Evolutionary conservation across 345 rosid species (phyloP), one percentile per base, ranked within the genome.

Genomic region (Aegle marmelos): DNA sequence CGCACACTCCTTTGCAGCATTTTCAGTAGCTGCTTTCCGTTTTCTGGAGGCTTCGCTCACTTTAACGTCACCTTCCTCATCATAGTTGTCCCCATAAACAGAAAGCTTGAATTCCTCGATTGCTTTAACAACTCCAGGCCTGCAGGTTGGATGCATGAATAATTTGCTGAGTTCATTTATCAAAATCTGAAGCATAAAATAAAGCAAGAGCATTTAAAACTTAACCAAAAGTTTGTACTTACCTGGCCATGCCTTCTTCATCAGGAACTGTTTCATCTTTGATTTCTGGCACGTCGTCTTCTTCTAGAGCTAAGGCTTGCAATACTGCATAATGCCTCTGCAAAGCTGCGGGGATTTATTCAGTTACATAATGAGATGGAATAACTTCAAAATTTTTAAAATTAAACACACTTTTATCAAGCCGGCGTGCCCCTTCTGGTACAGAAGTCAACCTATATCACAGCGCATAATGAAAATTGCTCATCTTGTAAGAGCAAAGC

Each of bases 241-340:
- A 94, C 99, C 97, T 88, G 21, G 90, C 80, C 92, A 94, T 73
- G 82, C 95, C 98, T 85, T 90, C 94, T 82, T 90, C 97, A 73
- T 96, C 98, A 58, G 98, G 98, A 74, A 89, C 82, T 3, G 98
- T 94, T 82, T 91, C 97, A 75, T 94, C 97, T 64, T 69, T 83
- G 60, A 75, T 86, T 76, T 96, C 94, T 1, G 89, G 91, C 82
- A 94, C 65, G 71, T 94, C 93, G 41, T 94, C 89, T 89, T 91
- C 97, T 75, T 91, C 95, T 39, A 96, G 84, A 78, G 98, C 98
- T 68, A 94, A 85, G 68, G 99, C 98, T 83, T 94, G 93, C 75
- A 94, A 75, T 54, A 92, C 86, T 11, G 92, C 98, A 82, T 94
- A 91, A 80, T 94, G 99, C 82, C 92, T 92, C 89, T 95, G 97